Percentiles rank a stretch among this genome's conserved stretches.
Conservation (phyloP, 1,139 yeast genomes). For the Sugiyamaella grinbergsii region DNA sequence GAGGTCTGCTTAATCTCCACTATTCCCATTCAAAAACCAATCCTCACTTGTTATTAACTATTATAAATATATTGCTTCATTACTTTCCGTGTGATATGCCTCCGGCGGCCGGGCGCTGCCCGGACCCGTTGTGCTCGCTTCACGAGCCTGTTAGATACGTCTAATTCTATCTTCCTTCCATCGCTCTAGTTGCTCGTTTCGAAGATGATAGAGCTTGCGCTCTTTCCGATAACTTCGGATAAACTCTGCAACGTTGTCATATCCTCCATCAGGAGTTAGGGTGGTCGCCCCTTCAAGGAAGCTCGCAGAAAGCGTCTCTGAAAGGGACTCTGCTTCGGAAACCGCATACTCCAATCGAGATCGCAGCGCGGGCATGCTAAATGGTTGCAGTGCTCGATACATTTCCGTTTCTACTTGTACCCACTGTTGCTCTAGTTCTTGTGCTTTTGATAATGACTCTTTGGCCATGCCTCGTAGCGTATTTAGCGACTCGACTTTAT, state of each 20-base stretch:
- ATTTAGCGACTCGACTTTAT: conserved; percentile 30
- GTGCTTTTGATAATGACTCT: conserved; percentile 23
- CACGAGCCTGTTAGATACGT: conserved; percentile 14
- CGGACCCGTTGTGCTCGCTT: background rate
- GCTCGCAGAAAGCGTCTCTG: conserved; percentile 42
- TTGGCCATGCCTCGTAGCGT: conserved; percentile 29
- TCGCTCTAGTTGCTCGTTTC: conserved; percentile 60
- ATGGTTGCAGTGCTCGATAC: conserved; percentile 46
- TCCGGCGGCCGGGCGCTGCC: conserved; percentile 1
- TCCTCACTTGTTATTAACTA: too few relatives aligned
- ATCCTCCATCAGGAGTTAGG: conserved; percentile 27
- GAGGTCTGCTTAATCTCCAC: conserved; percentile 10
- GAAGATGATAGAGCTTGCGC: conserved; percentile 55
- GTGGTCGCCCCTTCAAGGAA: conserved; percentile 35
- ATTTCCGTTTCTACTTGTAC: conserved; percentile 43
- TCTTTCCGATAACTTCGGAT: conserved; percentile 50
- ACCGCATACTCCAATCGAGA: conserved; percentile 39
- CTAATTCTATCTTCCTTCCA: conserved; percentile 70
- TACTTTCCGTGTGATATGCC: background rate
- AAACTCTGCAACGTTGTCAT: conserved; percentile 42
- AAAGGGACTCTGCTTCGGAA: conserved; percentile 40
- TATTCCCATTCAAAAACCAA: background rate
- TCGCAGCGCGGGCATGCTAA: conserved; percentile 41
- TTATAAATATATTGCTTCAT: background rate
- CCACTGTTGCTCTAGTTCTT: conserved; percentile 37